Percentiles rank a stretch among this genome's conserved stretches.
phyloP scores from a whole-genome alignment of 305 asterid species.

The Fraxinus ornus region DNA sequence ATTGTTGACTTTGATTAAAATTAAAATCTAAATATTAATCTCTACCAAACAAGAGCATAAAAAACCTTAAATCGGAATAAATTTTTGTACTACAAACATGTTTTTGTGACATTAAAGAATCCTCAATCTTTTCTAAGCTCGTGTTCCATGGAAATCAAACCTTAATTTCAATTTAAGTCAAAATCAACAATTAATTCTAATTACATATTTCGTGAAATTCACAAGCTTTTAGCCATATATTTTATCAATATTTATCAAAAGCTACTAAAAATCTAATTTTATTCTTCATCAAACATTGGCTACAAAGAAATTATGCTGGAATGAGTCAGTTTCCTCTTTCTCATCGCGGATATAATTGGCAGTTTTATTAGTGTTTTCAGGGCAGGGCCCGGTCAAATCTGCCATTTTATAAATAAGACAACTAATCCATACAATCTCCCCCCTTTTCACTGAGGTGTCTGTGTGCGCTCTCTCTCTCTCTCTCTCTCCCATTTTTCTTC shows the following conservation, averaged over 20 bases:
- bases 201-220: too few relatives aligned
- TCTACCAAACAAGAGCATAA: too few relatives aligned
- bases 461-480: background rate
- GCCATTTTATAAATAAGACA: background rate
- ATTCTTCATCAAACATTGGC: background rate
- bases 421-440: slow-evolving; percentile 2
- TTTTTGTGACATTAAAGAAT: background rate
- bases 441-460: background rate
- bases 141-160: too few relatives aligned
- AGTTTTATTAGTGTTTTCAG: background rate
- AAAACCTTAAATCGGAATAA: too few relatives aligned
- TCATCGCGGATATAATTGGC: background rate
- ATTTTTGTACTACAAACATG: background rate
- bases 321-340: background rate
- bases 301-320: background rate
- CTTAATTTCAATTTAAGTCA: too few relatives aligned
- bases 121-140: background rate
- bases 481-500: slow-evolving; percentile 8
- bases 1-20: too few relatives aligned
- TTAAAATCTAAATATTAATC: too few relatives aligned
- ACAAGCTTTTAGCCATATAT: background rate
- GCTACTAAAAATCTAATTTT: too few relatives aligned
- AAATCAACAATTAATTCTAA: too few relatives aligned
- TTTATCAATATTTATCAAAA: too few relatives aligned
- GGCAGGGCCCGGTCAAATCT: background rate